A percentile compares a stretch with the other conserved stretches of the same genome.
phyloP scores from a whole-genome alignment of 1,284 basidiomycete species.

The Leccinum colubrinum region DNA sequence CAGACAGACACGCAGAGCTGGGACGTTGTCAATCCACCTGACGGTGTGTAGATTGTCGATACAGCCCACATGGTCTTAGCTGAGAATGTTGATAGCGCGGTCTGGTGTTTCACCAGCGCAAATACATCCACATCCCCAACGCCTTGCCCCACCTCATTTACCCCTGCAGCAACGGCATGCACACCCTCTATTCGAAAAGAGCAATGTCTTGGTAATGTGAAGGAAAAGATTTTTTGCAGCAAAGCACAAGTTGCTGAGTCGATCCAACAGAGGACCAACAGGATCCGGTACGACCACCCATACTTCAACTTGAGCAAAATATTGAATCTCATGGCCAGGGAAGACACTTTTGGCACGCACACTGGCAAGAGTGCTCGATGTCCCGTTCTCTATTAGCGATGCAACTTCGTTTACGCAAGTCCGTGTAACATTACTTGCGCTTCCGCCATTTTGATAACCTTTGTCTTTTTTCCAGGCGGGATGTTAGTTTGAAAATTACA shows the following conservation, averaged over 20 bases:
- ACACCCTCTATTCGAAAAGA: conserved; percentile 83
- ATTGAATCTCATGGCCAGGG: conserved; percentile 42
- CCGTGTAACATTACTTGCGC: conserved; percentile 17
- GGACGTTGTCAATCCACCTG: conserved; percentile 26
- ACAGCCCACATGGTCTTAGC: not conserved
- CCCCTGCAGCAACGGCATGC: conserved; percentile 43
- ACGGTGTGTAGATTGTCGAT: conserved; percentile 31
- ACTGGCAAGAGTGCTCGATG: conserved; percentile 82
- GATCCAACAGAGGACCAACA: conserved; percentile 66
- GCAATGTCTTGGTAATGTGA: conserved; percentile 85
- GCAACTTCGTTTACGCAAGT: conserved; percentile 85
- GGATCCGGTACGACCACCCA: conserved; percentile 58
- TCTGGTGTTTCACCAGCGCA: conserved; percentile 49
- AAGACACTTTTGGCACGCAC: conserved; percentile 89
- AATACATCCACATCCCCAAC: conserved; percentile 52
- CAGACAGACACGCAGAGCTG: conserved; percentile 37
- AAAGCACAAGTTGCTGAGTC: conserved; percentile 9
- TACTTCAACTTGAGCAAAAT: not conserved
- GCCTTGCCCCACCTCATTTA: conserved; percentile 36
- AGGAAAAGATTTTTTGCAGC: conserved; percentile 1
- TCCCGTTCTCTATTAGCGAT: conserved; percentile 88
- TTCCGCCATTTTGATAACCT: conserved; percentile 10
- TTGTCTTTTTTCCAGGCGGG: conserved; percentile 53
- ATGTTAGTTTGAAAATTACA: conserved; percentile 49
- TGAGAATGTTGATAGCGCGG: conserved; percentile 26